A percentile compares a stretch with the other conserved stretches of the same genome.
These are phyloP conservation scores for Alternaria incomplexa DNA, from an alignment of 2,329 filamentous ascomycete species.

Conservation along the genomic window DNA sequence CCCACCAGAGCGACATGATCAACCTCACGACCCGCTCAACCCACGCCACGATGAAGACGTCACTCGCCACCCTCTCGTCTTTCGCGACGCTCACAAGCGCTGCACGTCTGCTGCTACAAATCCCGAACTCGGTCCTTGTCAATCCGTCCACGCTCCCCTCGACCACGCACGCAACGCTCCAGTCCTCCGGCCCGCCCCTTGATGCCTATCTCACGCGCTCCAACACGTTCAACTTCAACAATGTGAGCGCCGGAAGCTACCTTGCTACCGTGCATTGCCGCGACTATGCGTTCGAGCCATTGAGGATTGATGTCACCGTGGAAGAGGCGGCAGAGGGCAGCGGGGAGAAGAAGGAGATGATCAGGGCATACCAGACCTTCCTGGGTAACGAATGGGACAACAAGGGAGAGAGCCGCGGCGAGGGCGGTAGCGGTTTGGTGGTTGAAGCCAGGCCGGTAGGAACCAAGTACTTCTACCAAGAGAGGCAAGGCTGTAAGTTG, in stretches of 20 bases:
- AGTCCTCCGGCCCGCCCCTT: slow-evolving; percentile 58
- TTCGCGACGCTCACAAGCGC: slow-evolving; percentile 50
- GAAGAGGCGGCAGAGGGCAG: slow-evolving; percentile 37
- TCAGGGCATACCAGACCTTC: slow-evolving; percentile 82
- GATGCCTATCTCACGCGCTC: slow-evolving; percentile 69
- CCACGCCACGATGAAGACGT: slow-evolving; percentile 29
- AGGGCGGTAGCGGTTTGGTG: slow-evolving; percentile 57
- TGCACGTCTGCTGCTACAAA: slow-evolving; percentile 59
- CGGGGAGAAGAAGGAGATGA: slow-evolving; percentile 49
- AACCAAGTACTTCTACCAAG: slow-evolving; percentile 76
- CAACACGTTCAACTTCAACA: slow-evolving; percentile 77
- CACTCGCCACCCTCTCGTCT: slow-evolving; percentile 51
- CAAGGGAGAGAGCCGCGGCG: slow-evolving; percentile 68
- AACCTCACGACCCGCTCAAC: neutral
- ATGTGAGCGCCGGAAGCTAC: slow-evolving; percentile 76
- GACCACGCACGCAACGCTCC: slow-evolving; percentile 71
- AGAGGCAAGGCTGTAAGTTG: slow-evolving; percentile 75
- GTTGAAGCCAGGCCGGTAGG: slow-evolving; percentile 66
- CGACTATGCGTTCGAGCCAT: slow-evolving; percentile 76
- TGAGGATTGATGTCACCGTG: slow-evolving; percentile 74
- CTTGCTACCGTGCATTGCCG: slow-evolving; percentile 79
- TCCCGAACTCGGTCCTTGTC: slow-evolving; percentile 53
- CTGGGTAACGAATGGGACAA: slow-evolving; percentile 90
- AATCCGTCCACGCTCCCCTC: slow-evolving; percentile 57
- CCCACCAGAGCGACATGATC: neutral